Percentiles rank a stretch among this genome's conserved stretches.
Conservation (phyloP, 1,139 yeast genomes). For the Debaryomyces singareniensis region DNA sequence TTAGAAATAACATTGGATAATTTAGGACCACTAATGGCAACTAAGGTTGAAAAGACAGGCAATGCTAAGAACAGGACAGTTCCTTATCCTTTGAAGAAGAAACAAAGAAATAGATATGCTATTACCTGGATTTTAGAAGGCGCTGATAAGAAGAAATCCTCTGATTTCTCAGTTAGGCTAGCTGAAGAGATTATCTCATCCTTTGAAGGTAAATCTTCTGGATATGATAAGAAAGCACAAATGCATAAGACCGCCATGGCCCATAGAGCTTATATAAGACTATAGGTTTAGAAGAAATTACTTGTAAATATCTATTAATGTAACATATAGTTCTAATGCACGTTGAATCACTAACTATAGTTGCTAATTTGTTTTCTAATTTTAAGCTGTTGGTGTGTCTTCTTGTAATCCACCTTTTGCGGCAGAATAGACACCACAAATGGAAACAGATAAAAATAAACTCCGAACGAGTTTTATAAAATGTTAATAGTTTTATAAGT, state of each 20-base stretch:
- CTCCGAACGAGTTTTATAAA: too few species aligned
- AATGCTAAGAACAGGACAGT: conserved; percentile 76
- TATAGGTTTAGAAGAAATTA: conserved; percentile 21
- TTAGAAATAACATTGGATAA: conserved; percentile 71
- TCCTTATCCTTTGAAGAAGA: conserved; percentile 76
- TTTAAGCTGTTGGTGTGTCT: too few species aligned
- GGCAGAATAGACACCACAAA: too few species aligned
- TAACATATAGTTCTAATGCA: too few species aligned
- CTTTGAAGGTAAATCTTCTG: conserved; percentile 70
- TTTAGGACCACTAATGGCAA: conserved; percentile 79
- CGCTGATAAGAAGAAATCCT: conserved; percentile 68
- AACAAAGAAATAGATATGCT: conserved; percentile 82
- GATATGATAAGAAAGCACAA: conserved; percentile 75
- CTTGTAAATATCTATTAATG: too few species aligned
- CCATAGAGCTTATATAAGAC: conserved; percentile 65
- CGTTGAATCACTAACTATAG: too few species aligned
- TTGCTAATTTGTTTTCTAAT: too few species aligned
- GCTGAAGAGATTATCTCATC: conserved; percentile 86
- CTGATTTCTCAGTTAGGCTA: conserved; percentile 78
- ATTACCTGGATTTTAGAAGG: conserved; percentile 89
- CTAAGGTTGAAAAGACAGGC: conserved; percentile 76
- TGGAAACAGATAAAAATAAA: too few species aligned
- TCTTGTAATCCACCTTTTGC: too few species aligned
- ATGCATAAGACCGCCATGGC: conserved; percentile 83
- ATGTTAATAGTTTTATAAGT: too few species aligned